Base-by-base conservation (phyloP, 2,329 filamentous ascomycete species). In the Alternaria atra region DNA sequence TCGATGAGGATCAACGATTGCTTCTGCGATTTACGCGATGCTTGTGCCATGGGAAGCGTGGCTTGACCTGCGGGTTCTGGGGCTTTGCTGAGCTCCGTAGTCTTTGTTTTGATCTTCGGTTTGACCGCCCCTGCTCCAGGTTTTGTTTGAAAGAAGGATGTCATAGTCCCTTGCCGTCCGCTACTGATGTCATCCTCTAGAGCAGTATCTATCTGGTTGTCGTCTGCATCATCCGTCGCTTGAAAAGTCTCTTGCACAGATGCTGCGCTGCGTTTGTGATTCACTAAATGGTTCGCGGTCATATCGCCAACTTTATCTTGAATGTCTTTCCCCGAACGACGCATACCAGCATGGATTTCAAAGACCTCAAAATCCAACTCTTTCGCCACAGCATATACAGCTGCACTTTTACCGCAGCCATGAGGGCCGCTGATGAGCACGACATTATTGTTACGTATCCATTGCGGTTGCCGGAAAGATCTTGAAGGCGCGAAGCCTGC, bases 1-100 rank as follows among this genome's bases (percentile, higher is more conserved):
- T 99, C 95, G 1, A 99, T 84, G 2, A 99, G 83, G 63, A 99
- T 97, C 20, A 99, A 82, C 0, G 94, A 98, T 78, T 99, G 95
- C 71, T 96, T 97, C 77, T 98, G 94, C 27, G 65, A 77, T 32
- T 73, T 73, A 20, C 58, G 69, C 84, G 61, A 77, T 58, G 63
- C 17, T 52, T 65, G 43, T 69, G 69, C 23, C 60, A 66, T 32
- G 10, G 69, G 62, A 8, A 77, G 53, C 29, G 69, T 73, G 23
- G 67, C 58, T 55, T 78, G 60, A 15, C 66, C 68, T 8, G 61
- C 60, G 29, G 43, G 42, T 56, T 55, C 47, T 5, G 66, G 42
- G 27, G 52, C 57, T 63, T 68, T 69, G 52, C 53, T 67, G 55
- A 50, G 43, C 34, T 72, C 55, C 27, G 70, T 32, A 9, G 34